Base-by-base conservation (phyloP, 257 asterid species). In the Salvia miltiorrhiza region DNA sequence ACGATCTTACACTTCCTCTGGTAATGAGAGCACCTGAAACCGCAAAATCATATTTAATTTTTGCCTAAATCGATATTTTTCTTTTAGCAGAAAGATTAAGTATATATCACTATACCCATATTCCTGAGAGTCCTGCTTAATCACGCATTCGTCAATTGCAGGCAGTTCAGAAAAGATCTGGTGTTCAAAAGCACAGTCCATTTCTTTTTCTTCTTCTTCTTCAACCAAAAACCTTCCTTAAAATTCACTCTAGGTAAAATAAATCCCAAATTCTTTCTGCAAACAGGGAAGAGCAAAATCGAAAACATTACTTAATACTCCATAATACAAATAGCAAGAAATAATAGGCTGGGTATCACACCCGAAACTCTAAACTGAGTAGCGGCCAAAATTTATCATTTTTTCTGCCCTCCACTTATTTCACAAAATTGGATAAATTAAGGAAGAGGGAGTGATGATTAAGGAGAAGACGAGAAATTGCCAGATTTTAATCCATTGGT, bases 21-120 rank as follows among this genome's bases (percentile, higher is more conserved):
- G 58, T 88, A 90, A 71, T 88, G 95, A 17, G 83, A 75, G 81
- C 95, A 90, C 11, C 95, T 90, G 78, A 58, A 66, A 57, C 61
- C 33, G 2, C 9, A 35, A 48, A 43, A 24, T n/a, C 54, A 43
- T 30, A 30, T 39, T 37, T 24, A 33, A 20, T 8, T 30, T 32
- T 52, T 43, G 19, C 67, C 37, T 12, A 32, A 49, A 32, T 68
- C 12, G 39, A 41, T 7, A 45, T 7, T 9, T 10, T 39, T n/a
- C 2, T 35, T 4, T n/a, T 0, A 30, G 1, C 3, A 54, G n/a
- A 67, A 37, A 68, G 1, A 69, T 14, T 52, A 12, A 45, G 21
- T 20, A 45, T 12, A n/a, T 50, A 19, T 21, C 4, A 21, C 14
- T 5, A 17, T 70, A 79, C 83, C 83, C 83, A 67, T 75, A 67